Percentiles rank a stretch among this genome's conserved stretches.
Conservation (phyloP, 169 alveolate species). For the Cyclospora cayetanensis region DNA sequence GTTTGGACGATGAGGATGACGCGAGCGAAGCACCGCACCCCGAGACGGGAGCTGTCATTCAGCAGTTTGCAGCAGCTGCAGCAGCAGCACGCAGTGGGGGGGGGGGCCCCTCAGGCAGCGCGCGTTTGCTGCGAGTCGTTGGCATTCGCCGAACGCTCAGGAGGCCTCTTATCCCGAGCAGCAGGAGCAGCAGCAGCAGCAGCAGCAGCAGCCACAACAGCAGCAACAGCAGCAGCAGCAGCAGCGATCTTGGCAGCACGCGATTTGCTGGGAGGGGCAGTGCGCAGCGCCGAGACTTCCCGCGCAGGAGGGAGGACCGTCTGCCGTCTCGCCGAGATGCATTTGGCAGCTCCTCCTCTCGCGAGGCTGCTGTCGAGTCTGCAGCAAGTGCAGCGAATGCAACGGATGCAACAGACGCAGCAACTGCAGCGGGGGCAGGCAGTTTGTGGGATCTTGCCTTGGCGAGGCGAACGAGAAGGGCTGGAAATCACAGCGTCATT, state of each 20-base stretch:
- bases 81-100: constrained; percentile 8
- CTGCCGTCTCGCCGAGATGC: no score
- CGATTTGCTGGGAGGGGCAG: no score
- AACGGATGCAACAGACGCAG: constrained; percentile 10
- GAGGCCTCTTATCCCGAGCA: background rate
- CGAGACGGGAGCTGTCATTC: background rate
- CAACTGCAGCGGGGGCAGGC: constrained; percentile 6
- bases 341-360: background rate
- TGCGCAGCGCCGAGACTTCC: no score
- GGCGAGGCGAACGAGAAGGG: background rate
- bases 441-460: constrained; percentile 32
- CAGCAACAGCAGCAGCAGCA: constrained; percentile 34
- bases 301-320: no score
- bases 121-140: background rate
- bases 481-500: background rate
- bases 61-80: background rate
- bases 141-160: constrained; percentile 55
- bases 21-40: background rate
- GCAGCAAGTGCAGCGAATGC: constrained; percentile 50
- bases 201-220: constrained; percentile 54
- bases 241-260: background rate
- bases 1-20: background rate
- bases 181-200: constrained; percentile 46
- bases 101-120: background rate
- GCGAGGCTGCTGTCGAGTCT: constrained; percentile 5